Evolutionary conservation across 345 rosid genomes (phyloP).

Genomic region (Erucastrum elatum): DNA sequence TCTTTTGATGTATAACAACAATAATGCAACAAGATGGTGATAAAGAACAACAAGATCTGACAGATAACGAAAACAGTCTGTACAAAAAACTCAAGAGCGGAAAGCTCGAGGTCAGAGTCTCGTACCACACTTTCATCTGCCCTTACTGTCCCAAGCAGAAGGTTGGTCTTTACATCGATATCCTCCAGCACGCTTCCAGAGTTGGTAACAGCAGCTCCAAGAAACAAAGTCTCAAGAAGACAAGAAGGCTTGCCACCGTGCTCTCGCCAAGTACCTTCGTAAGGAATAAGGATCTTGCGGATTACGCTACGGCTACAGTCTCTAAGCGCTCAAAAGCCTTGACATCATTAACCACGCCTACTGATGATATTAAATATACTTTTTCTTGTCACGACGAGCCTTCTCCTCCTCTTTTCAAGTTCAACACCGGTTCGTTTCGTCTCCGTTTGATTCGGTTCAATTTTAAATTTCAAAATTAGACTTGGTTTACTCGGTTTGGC

Average conservation of each 20-base stretch:
- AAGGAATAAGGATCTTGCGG: conserved; percentile 42
- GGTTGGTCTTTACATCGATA: conserved; percentile 62
- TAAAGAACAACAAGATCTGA: conserved; percentile 34
- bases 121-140: conserved; percentile 62
- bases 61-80: conserved; percentile 46
- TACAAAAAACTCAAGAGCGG: conserved; percentile 79
- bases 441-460: conserved; percentile 3
- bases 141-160: conserved; percentile 82
- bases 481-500: background rate
- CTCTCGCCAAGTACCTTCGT: conserved; percentile 70
- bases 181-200: conserved; percentile 95
- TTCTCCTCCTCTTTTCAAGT: background rate
- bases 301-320: conserved; percentile 21
- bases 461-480: background rate
- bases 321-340: conserved; percentile 7
- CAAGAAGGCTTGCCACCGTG: conserved; percentile 82
- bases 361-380: too few relatives aligned
- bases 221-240: conserved; percentile 55
- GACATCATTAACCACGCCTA: conserved; percentile 40
- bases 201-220: conserved; percentile 78
- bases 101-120: conserved; percentile 51
- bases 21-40: background rate
- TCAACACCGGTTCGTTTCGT: conserved; percentile 18
- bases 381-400: too few relatives aligned
- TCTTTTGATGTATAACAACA: background rate